Percentiles rank a stretch among this genome's conserved stretches.
phyloP scores from a whole-genome alignment of 148 eudicot genomes.

The Salicornia ramosissima region DNA sequence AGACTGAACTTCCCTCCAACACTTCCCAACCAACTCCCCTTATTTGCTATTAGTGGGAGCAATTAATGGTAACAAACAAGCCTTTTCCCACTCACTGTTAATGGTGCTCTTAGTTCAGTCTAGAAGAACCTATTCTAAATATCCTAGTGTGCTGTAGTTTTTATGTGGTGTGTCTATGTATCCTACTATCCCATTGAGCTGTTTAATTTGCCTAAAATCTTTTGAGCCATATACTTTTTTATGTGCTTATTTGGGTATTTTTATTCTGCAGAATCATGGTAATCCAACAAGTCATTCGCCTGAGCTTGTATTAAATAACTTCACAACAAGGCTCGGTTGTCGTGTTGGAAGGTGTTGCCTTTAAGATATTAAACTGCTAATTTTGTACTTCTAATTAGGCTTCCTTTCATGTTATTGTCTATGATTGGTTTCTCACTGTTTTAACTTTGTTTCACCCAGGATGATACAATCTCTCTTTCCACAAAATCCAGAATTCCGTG shows the following conservation, averaged over 20 bases:
- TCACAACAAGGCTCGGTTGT: constrained; percentile 80
- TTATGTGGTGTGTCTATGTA: background rate
- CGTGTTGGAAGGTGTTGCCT: constrained; percentile 67
- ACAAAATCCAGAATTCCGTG: constrained; percentile 85
- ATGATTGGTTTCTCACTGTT: constrained; percentile 13
- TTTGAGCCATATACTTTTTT: background rate
- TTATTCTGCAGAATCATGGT: constrained; percentile 78
- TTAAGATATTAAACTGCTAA: background rate
- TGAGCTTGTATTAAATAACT: constrained; percentile 79
- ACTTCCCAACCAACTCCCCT: too few relatives aligned
- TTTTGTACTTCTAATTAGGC: constrained; percentile 2
- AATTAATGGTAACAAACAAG: too few relatives aligned
- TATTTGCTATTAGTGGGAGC: too few relatives aligned
- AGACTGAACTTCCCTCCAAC: too few relatives aligned
- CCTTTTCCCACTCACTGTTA: too few relatives aligned
- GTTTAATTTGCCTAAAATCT: background rate
- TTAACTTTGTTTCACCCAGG: constrained; percentile 35
- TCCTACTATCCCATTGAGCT: background rate
- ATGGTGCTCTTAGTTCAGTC: too few relatives aligned
- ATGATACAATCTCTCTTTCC: constrained; percentile 88
- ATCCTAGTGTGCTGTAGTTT: background rate
- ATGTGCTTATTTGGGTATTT: background rate
- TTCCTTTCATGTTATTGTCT: background rate
- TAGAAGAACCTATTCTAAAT: too few relatives aligned
- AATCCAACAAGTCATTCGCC: constrained; percentile 92